Evolutionary conservation across 1,284 basidiomycete species (phyloP).

Genomic region (Pseudozyma hubeiensis): DNA sequence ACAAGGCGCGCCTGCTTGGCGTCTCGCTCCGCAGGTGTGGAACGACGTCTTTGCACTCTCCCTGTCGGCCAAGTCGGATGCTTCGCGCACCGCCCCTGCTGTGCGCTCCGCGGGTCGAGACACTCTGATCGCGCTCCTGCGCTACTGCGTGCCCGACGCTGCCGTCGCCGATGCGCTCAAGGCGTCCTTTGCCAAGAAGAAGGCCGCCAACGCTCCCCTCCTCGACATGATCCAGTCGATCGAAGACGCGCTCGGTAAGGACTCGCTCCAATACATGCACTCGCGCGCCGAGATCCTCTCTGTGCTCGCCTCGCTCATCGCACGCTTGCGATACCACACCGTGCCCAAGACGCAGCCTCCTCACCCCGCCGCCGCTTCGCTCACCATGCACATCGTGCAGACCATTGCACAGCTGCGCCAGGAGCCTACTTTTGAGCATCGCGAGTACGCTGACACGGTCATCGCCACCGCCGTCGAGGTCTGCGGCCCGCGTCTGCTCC

Average conservation of each 20-base stretch:
- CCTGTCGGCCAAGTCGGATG: constrained; percentile 61
- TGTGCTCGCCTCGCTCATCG: constrained; percentile 58
- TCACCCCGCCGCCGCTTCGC: constrained; percentile 73
- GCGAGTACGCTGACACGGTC: constrained; percentile 85
- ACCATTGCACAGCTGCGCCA: constrained; percentile 81
- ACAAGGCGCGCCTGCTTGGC: constrained; percentile 51
- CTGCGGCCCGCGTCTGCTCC: constrained; percentile 83
- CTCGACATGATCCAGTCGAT: constrained; percentile 54
- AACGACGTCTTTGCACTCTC: constrained; percentile 46
- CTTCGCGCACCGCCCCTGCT: constrained; percentile 52
- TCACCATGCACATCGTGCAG: constrained; percentile 80
- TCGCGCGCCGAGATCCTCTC: constrained; percentile 60
- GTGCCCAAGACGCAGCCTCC: constrained; percentile 65
- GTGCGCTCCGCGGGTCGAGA: constrained; percentile 60
- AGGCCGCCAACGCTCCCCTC: constrained; percentile 40
- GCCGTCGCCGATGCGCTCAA: constrained; percentile 52
- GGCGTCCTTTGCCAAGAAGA: constrained; percentile 37
- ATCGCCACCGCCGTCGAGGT: constrained; percentile 85
- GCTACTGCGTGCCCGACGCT: constrained; percentile 62
- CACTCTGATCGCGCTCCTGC: constrained; percentile 55
- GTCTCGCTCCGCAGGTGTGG: constrained; percentile 55
- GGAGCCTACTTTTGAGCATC: constrained; percentile 87
- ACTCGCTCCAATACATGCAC: constrained; percentile 62
- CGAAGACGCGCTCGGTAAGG: constrained; percentile 61
- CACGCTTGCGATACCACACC: constrained; percentile 57